Conservation (phyloP, 768 basidiomycete genomes). For the Trametes sanguinea region DNA sequence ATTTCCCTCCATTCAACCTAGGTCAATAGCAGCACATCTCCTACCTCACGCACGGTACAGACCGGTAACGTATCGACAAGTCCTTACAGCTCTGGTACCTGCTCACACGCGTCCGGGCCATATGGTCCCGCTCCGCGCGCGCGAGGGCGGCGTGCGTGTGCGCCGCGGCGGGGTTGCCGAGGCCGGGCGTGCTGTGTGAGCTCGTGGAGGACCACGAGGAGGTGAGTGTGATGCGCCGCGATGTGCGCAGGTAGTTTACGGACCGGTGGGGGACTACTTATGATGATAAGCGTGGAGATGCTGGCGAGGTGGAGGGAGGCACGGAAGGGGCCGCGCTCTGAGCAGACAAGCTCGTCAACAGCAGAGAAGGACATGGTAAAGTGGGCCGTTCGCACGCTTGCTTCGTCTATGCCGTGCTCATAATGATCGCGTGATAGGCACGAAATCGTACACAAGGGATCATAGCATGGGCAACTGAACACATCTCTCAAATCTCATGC, state of each 20-base stretch:
- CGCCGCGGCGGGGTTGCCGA: conserved; percentile 62
- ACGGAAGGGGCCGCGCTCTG: neutral
- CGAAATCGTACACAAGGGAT: no score
- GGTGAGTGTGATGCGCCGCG: conserved; percentile 92
- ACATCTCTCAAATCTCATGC: no score
- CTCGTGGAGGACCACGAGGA: conserved; percentile 88
- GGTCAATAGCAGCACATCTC: no score
- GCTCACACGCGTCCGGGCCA: conserved; percentile 92
- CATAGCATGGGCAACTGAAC: no score
- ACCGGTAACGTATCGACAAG: no score
- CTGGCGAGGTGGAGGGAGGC: conserved; percentile 47
- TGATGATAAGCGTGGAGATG: conserved; percentile 94
- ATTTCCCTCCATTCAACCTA: no score
- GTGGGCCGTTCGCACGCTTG: no score
- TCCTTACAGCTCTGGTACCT: no score
- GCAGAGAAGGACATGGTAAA: no score
- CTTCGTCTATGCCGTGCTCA: no score
- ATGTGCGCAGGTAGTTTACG: conserved; percentile 91
- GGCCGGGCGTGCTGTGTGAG: conserved; percentile 89
- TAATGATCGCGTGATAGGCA: no score
- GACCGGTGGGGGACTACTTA: conserved; percentile 85
- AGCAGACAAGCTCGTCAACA: neutral
- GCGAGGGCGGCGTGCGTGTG: conserved; percentile 89
- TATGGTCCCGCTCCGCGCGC: conserved; percentile 89
- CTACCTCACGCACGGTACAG: no score